Conservation (phyloP, 768 basidiomycete species). For the Leccinum olivaceopallidum region DNA sequence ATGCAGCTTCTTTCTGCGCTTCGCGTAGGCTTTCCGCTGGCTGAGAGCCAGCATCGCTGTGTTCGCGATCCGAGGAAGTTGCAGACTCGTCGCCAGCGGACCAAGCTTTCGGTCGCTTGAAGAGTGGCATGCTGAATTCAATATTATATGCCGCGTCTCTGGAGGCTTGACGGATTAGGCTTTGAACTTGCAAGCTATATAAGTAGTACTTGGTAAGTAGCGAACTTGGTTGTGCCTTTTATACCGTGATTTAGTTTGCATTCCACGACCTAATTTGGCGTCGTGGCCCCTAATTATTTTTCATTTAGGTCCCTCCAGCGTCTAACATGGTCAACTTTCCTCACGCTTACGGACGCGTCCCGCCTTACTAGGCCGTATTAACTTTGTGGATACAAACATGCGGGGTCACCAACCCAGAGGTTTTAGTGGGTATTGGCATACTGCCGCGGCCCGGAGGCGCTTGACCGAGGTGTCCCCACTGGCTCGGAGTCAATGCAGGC, state of each 20-base stretch:
- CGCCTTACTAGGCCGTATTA: no score
- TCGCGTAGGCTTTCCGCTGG: conserved; percentile 4
- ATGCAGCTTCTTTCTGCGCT: conserved; percentile 24
- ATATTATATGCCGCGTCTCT: neutral
- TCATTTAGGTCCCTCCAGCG: no score
- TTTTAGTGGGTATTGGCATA: no score
- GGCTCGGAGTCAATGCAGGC: no score
- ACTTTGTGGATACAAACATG: no score
- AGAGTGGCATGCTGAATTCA: conserved; percentile 32
- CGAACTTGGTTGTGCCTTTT: neutral
- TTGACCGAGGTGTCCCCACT: no score
- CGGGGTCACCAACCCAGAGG: no score
- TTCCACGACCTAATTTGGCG: neutral
- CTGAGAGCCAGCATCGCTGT: conserved; percentile 6
- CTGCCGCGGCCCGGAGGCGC: no score
- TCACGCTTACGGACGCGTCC: no score
- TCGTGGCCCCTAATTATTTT: no score
- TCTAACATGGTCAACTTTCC: no score
- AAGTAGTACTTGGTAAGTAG: neutral
- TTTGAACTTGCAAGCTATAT: neutral
- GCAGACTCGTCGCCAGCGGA: conserved; percentile 13
- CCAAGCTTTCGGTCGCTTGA: conserved; percentile 36
- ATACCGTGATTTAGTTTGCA: neutral
- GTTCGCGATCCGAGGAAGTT: conserved; percentile 15
- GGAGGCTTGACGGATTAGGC: neutral